Evolutionary conservation across 176 grass and related monocot species (phyloP), one percentile per base, ranked within the genome.

Genomic region (Saccharum officinarum): DNA sequence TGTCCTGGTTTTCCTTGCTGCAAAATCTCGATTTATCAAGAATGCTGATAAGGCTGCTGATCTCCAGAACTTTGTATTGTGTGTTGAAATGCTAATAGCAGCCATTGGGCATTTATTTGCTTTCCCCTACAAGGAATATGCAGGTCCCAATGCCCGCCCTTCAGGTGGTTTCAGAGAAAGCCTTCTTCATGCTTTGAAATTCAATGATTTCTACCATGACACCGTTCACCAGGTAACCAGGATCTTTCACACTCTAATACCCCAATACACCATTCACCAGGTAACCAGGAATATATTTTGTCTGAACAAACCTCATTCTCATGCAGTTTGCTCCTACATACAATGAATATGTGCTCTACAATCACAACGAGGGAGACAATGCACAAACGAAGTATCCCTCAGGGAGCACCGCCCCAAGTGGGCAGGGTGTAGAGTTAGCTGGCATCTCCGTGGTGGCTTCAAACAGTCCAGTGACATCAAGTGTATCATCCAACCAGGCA

Each of bases 181-280:
- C 76, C 92, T 99, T 73, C 83, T 91, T 44, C 97, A 99, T 84
- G 91, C 93, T 71, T 76, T 99, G 57, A 95, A 99, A 66, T 96
- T 99, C 75, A 99, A 96, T 28, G 93, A 95, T 87, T 99, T 99
- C 86, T 99, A 99, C 68, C 97, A 99, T 47, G 97, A 96, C 79
- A 96, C 97, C 2, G 97, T 99, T 49, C 97, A 99, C 60, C 97
- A 99, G 97, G 97, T 99, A 82, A 96, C 37, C n/a, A 26, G 57
- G 65, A 87, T 57, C 18, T 67, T 50, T 16, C 46, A 33, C 45
- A 30, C 10, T 7, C 17, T 20, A 47, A 39, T 34, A 12, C 14
- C 10, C 34, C 7, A 18, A 13, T 6, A 26, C 26, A 38, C 97
- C 2, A 93, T 99, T 49, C 97, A 99, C 60, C 93, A 99, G 97